Conservation (phyloP, 768 basidiomycete species). For the Rickenella mellea region DNA sequence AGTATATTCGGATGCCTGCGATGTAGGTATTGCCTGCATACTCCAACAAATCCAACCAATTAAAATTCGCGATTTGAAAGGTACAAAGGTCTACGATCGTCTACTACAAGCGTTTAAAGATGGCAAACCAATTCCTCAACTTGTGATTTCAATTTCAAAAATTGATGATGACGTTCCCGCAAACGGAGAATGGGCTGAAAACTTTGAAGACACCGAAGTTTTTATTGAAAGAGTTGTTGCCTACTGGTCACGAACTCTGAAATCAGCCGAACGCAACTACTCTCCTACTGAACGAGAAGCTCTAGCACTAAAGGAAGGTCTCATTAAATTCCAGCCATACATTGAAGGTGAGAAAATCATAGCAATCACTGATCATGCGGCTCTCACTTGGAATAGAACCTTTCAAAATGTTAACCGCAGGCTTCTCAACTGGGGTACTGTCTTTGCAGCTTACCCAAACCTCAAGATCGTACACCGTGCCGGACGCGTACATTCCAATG, state of each 20-base stretch:
- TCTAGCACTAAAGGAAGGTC: slow-evolving; percentile 31
- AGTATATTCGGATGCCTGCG: slow-evolving; percentile 22
- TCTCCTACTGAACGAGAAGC: slow-evolving; percentile 33
- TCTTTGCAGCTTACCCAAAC: slow-evolving; percentile 12
- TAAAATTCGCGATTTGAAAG: slow-evolving; percentile 12
- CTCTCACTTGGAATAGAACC: slow-evolving; percentile 17
- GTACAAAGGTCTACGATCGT: slow-evolving; percentile 11
- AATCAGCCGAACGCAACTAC: slow-evolving; percentile 32
- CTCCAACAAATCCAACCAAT: slow-evolving; percentile 19
- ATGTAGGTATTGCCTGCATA: slow-evolving; percentile 21
- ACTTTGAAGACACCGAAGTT: slow-evolving; percentile 21
- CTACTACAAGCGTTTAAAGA: slow-evolving; percentile 6
- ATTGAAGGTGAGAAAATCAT: slow-evolving; percentile 13
- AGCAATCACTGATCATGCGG: slow-evolving; percentile 21
- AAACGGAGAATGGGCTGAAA: slow-evolving; percentile 9
- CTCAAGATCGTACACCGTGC: slow-evolving; percentile 12
- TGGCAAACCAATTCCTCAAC: slow-evolving; percentile 2
- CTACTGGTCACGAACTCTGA: slow-evolving; percentile 6
- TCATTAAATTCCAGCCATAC: slow-evolving; percentile 19
- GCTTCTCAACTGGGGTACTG: slow-evolving; percentile 24
- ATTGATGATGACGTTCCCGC: slow-evolving; percentile 3
- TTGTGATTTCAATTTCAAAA: slow-evolving; percentile 6
- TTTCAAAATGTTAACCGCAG: slow-evolving; percentile 17
- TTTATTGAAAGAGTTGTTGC: slow-evolving; percentile 19
- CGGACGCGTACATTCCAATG: slow-evolving; percentile 29